These are phyloP conservation scores for Aspergillus aculeatinus DNA, from an alignment of 2,329 filamentous ascomycete genomes.

Conservation along the genomic window DNA sequence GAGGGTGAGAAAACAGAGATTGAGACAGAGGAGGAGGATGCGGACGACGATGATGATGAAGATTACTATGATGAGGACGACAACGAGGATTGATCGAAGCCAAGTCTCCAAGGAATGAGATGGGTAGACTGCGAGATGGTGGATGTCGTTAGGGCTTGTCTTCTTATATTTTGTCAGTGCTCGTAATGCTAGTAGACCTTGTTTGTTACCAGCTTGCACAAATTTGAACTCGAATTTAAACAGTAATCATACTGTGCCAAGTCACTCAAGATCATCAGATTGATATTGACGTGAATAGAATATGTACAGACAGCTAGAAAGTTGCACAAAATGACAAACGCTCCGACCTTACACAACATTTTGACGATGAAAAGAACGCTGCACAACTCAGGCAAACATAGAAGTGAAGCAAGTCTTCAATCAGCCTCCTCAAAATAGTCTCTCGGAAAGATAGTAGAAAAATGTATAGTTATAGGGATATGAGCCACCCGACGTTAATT, in stretches of 20 bases:
- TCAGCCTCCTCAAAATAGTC: not conserved
- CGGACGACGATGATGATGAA: conserved; percentile 4
- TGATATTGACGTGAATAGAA: conserved; percentile 13
- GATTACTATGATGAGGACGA: not conserved
- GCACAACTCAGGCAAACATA: conserved; percentile 10
- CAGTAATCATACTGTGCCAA: not conserved
- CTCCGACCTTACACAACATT: conserved; percentile 23
- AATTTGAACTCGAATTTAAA: not conserved
- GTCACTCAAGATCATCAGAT: not conserved
- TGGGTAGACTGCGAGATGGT: no score
- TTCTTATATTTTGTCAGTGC: not conserved
- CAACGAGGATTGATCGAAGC: not conserved
- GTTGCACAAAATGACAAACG: conserved; percentile 15
- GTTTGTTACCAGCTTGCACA: not conserved
- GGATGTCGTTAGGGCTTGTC: not conserved
- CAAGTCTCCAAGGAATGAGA: not conserved
- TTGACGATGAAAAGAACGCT: conserved; percentile 11
- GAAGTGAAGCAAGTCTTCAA: not conserved
- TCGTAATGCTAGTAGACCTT: not conserved
- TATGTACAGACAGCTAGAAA: conserved; percentile 19
- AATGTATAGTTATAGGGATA: conserved; percentile 7
- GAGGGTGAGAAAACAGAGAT: conserved; percentile 9
- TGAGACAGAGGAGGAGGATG: conserved; percentile 8
- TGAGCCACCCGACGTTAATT: not conserved
- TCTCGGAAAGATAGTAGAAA: not conserved